These are phyloP conservation scores for Aspergillus luchuensis DNA, from an alignment of 2,329 filamentous ascomycete species.

Conservation along the genomic window DNA sequence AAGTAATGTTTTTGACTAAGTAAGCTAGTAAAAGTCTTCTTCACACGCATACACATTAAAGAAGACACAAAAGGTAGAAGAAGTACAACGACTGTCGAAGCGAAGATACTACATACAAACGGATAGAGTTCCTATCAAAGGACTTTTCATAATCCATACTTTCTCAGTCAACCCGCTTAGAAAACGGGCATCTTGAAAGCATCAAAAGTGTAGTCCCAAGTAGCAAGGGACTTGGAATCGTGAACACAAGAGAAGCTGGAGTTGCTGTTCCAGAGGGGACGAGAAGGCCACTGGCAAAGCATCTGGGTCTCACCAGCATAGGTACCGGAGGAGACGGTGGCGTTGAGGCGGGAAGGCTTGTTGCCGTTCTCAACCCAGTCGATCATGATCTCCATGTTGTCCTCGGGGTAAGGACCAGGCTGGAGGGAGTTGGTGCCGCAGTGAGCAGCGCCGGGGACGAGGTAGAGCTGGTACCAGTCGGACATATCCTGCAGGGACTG, in stretches of 20 bases:
- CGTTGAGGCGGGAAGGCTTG: conserved; percentile 49
- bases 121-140: neutral
- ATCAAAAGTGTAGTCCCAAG: conserved; percentile 19
- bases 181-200: conserved; percentile 23
- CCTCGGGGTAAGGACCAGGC: conserved; percentile 50
- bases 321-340: conserved; percentile 37
- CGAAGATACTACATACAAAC: neutral
- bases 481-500: conserved; percentile 46
- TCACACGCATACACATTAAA: neutral
- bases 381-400: conserved; percentile 52
- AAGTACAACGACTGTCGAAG: neutral
- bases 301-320: conserved; percentile 36
- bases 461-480: conserved; percentile 59
- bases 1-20: neutral
- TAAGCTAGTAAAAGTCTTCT: neutral
- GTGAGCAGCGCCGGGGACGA: conserved; percentile 57
- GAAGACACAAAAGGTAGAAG: neutral
- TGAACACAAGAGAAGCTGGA: conserved; percentile 17
- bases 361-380: conserved; percentile 56
- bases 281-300: conserved; percentile 39
- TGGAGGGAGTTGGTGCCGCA: conserved; percentile 52
- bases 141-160: neutral
- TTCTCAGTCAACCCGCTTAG: neutral
- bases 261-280: conserved; percentile 32
- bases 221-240: conserved; percentile 20